A percentile compares a stretch with the other conserved stretches of the same genome.
These are phyloP conservation scores for Fusarium poae DNA, from an alignment of 2,329 filamentous ascomycete species.

Conservation along the genomic window DNA sequence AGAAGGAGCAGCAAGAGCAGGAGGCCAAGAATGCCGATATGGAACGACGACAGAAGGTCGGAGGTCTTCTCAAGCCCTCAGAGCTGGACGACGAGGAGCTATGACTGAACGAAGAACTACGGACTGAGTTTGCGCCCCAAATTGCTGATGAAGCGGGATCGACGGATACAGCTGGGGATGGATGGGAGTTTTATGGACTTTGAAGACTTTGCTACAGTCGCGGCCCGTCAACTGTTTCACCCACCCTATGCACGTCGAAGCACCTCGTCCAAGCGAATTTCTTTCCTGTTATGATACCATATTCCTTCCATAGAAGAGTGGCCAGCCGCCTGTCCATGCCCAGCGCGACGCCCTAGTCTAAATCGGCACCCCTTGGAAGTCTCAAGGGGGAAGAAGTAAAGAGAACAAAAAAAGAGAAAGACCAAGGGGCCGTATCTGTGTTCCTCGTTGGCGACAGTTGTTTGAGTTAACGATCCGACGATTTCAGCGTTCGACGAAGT, in stretches of 20 bases:
- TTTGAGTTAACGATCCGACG: slow-evolving; percentile 11
- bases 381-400: slow-evolving; percentile 12
- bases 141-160: slow-evolving; percentile 47
- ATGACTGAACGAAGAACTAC: slow-evolving; percentile 82
- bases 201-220: slow-evolving; percentile 49
- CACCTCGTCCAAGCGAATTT: slow-evolving; percentile 44
- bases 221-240: background rate
- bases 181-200: slow-evolving; percentile 76
- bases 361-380: slow-evolving; percentile 16
- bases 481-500: slow-evolving; percentile 14
- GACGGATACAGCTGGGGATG: slow-evolving; percentile 59
- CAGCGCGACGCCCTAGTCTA: slow-evolving; percentile 35
- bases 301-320: slow-evolving; percentile 50
- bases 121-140: slow-evolving; percentile 68
- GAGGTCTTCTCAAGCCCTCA: slow-evolving; percentile 95
- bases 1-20: slow-evolving; percentile 91
- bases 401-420: slow-evolving; percentile 20
- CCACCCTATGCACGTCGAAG: slow-evolving; percentile 1
- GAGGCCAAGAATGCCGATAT: slow-evolving; percentile 90
- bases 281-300: slow-evolving; percentile 52
- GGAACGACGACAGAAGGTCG: slow-evolving; percentile 93
- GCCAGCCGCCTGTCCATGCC: slow-evolving; percentile 22
- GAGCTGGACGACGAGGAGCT: slow-evolving; percentile 92
- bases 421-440: slow-evolving; percentile 27
- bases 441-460: slow-evolving; percentile 8